Conservation (phyloP, 495 filamentous ascomycete genomes). For the Penicillium canescens region DNA sequence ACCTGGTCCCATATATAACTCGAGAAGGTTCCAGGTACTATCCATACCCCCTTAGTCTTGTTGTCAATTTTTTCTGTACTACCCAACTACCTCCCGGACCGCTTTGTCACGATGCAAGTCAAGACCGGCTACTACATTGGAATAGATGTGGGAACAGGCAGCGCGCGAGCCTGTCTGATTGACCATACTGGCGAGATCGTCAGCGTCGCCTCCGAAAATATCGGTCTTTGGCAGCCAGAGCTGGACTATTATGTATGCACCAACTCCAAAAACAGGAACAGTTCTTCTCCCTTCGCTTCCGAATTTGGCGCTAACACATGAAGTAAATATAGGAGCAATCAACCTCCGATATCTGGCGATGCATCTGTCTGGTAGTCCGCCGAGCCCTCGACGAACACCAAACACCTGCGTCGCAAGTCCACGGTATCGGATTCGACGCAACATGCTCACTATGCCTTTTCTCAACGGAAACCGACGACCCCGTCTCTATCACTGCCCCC, state of each 20-base stretch:
- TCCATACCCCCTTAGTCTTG: too few species aligned
- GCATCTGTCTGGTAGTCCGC: slow-evolving; percentile 73
- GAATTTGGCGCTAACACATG: too few species aligned
- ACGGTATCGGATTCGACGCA: slow-evolving; percentile 85
- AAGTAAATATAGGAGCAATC: slow-evolving; percentile 73
- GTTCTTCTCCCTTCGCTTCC: neutral
- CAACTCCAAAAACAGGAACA: neutral
- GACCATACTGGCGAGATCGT: slow-evolving; percentile 80
- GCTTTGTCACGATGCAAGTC: neutral
- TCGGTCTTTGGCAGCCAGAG: slow-evolving; percentile 79
- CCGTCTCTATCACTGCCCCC: slow-evolving; percentile 75
- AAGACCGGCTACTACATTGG: slow-evolving; percentile 61
- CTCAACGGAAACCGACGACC: slow-evolving; percentile 74
- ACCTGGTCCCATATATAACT: too few species aligned
- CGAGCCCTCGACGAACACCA: slow-evolving; percentile 66
- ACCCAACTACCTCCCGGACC: too few species aligned
- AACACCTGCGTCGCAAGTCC: slow-evolving; percentile 62
- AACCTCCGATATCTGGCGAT: slow-evolving; percentile 83
- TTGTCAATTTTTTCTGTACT: too few species aligned
- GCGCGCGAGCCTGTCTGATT: slow-evolving; percentile 83
- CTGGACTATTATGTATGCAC: slow-evolving; percentile 52
- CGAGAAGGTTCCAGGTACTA: too few species aligned
- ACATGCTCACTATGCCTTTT: slow-evolving; percentile 91
- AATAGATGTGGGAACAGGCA: slow-evolving; percentile 87
- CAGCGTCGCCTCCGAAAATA: slow-evolving; percentile 77